Evolutionary conservation across 2,329 filamentous ascomycete species (phyloP).

Genomic region (Alternaria conjuncta): DNA sequence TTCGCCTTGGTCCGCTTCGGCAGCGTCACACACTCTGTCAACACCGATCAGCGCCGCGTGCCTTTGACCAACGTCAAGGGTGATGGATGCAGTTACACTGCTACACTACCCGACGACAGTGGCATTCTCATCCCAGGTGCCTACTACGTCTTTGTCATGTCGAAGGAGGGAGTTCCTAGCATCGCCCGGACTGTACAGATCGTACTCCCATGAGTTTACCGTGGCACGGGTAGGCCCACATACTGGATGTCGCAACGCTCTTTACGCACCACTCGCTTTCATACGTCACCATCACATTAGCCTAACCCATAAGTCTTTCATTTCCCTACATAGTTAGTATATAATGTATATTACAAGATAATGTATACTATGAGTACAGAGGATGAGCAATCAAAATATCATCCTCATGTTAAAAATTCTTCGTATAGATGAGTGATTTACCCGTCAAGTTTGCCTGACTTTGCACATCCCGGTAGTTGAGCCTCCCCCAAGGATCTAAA

Average conservation of each 20-base stretch:
- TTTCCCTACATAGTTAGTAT: neutral
- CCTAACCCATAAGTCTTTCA: neutral
- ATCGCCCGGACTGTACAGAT: conserved; percentile 29
- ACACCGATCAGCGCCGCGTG: conserved; percentile 36
- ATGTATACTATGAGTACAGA: neutral
- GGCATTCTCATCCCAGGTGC: conserved; percentile 31
- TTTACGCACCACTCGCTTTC: neutral
- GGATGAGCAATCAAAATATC: neutral
- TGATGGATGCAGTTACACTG: conserved; percentile 15
- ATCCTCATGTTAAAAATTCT: neutral
- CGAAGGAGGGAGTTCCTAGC: conserved; percentile 27
- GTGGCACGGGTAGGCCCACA: neutral
- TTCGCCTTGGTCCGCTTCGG: conserved; percentile 33
- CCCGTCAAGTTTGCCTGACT: neutral
- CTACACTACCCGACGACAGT: conserved; percentile 28
- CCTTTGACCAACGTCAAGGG: conserved; percentile 20
- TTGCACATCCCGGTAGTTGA: neutral
- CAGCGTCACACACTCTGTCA: conserved; percentile 38
- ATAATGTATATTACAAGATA: neutral
- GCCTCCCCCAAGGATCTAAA: neutral
- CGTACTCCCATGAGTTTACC: conserved; percentile 11
- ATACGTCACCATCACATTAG: neutral
- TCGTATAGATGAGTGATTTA: neutral
- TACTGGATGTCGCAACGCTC: neutral
- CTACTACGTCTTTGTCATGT: conserved; percentile 33